phyloP scores from a whole-genome alignment of 2,329 filamentous ascomycete species.

The Bretziella fagacearum region DNA sequence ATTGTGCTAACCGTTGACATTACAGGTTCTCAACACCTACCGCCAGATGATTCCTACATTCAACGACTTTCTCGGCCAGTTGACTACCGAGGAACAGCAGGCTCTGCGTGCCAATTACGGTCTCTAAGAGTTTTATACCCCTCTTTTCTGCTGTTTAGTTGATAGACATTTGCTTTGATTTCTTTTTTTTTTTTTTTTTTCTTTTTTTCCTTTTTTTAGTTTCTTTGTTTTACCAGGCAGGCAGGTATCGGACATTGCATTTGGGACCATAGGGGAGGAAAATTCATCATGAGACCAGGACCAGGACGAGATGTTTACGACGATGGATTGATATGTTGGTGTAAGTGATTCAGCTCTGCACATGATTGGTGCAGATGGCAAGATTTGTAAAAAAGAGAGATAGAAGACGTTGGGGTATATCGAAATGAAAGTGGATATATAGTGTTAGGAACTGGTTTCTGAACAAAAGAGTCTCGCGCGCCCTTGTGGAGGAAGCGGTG shows the following conservation, averaged over 20 bases:
- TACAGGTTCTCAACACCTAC: conserved; percentile 36
- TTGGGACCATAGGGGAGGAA: conserved; percentile 7
- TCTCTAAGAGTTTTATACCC: conserved; percentile 20
- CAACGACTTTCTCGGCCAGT: conserved; percentile 33
- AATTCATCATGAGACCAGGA: conserved; percentile 6
- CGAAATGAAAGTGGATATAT: background rate
- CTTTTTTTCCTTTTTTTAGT: conserved; percentile 5
- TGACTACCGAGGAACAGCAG: conserved; percentile 34
- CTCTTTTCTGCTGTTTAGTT: background rate
- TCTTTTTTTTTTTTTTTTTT: conserved; percentile 7
- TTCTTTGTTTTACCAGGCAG: background rate
- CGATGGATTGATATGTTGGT: background rate
- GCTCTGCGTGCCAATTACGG: conserved; percentile 32
- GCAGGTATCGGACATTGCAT: conserved; percentile 4
- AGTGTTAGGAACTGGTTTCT: background rate
- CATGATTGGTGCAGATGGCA: too few relatives aligned
- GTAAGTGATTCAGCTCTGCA: too few relatives aligned
- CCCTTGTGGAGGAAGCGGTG: background rate
- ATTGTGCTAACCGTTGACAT: conserved; percentile 7
- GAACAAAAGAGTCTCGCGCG: conserved; percentile 1
- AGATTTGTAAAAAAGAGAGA: too few relatives aligned
- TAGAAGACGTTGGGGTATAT: background rate
- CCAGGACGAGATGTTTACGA: background rate
- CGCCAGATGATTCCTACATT: conserved; percentile 44
- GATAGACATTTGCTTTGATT: conserved; percentile 1